Base-by-base conservation (phyloP, 169 alveolate genomes). In the Eimeria sp. region DNA sequence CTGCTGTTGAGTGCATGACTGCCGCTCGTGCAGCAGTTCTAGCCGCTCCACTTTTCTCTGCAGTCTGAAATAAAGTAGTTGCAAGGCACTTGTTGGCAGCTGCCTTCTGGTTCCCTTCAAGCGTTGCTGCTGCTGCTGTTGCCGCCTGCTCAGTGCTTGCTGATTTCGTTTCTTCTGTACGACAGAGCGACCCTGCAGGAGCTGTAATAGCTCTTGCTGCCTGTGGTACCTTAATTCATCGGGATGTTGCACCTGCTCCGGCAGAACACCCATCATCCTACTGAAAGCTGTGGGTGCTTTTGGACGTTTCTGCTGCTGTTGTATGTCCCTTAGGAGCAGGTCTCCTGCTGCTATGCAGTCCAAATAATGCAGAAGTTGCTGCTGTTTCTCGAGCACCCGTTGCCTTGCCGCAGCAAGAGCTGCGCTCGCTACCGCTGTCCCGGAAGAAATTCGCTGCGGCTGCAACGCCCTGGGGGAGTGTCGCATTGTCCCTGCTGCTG, bases 331-430 rank as follows among this genome's bases (percentile, higher is more conserved):
- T 74, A 90, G 66, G 43, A 90, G 82, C 68, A 4, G 49, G 83
- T 87, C 83, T 40, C 64, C 89, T n/a, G 85, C 77, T 33, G 71
- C 58, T 58, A 83, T 83, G 90, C 90, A 58, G n/a, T n/a, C 77
- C 33, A 83, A 77, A 56, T 60, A 60, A 76, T 83, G 16, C 90
- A 83, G 60, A 23, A 83, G 68, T 37, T 83, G 90, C 74, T 83
- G 72, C 71, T 83, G 90, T 18, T 83, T 83, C 90, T 58, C 90
- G 43, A 37, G 64, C 90, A 83, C 90, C 76, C 72, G 72, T 40
- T 58, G 76, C 49, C 16, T 83, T 30, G 90, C 90, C 14, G 90
- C 76, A 37, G 76, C 77, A 58, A 83, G 60, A 33, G 90, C 90
- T 60, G 72, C 77, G 54, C 23, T 58, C 23, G 58, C 40, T 60